Evolutionary conservation across 148 eudicot species (phyloP).

Genomic region (Silene latifolia): DNA sequence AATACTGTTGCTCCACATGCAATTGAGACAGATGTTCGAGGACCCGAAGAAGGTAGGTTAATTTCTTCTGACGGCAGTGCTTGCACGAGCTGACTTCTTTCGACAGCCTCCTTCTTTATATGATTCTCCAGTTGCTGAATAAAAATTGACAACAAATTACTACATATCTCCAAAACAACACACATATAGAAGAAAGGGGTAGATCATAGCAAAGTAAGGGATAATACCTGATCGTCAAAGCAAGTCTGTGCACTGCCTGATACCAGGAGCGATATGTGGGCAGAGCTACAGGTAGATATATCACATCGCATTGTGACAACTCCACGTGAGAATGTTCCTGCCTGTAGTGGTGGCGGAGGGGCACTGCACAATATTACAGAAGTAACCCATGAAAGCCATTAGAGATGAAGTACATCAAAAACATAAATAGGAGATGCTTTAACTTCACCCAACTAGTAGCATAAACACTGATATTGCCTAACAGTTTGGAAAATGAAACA

Average conservation of each 20-base stretch:
- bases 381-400: conserved; percentile 3
- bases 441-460: background rate
- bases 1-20: conserved; percentile 87
- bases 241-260: conserved; percentile 99
- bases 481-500: background rate
- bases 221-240: conserved; percentile 91
- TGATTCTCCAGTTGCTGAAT: conserved; percentile 83
- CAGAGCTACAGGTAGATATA: conserved; percentile 76
- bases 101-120: conserved; percentile 84
- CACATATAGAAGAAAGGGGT: background rate
- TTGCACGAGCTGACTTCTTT: conserved; percentile 67
- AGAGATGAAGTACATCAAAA: background rate
- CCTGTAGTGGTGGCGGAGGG: conserved; percentile 97
- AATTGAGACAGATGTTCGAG: conserved; percentile 79
- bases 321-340: conserved; percentile 93
- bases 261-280: conserved; percentile 87
- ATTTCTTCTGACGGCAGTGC: conserved; percentile 50
- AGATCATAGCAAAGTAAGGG: background rate
- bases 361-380: conserved; percentile 57
- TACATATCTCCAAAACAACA: conserved; percentile 1
- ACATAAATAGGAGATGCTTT: background rate
- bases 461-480: background rate
- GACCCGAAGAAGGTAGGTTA: conserved; percentile 50
- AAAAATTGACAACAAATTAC: conserved; percentile 5
- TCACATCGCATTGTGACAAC: conserved; percentile 98